These are phyloP conservation scores for Phytophthora lateralis DNA, from an alignment of 352 stramenopile species.

Conservation along the genomic window DNA sequence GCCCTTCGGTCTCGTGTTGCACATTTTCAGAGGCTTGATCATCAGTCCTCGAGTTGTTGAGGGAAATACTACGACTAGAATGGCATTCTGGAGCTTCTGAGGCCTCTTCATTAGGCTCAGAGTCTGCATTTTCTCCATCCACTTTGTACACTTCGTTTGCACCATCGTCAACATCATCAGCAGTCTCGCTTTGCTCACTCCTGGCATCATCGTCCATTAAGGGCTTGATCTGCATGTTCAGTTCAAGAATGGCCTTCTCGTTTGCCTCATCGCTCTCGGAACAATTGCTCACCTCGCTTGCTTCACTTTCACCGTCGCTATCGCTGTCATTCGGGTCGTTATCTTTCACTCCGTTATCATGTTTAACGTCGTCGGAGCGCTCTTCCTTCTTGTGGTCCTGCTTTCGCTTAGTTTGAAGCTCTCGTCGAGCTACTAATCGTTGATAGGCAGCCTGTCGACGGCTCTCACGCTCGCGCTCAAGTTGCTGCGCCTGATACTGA, in stretches of 20 bases:
- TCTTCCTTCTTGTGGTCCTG: conserved; percentile 30
- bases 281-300: conserved; percentile 74
- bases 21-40: background rate
- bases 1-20: background rate
- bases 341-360: background rate
- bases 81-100: conserved; percentile 7
- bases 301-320: conserved; percentile 49
- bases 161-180: background rate
- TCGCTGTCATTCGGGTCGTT: conserved; percentile 6
- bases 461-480: conserved; percentile 57
- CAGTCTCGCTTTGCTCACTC: conserved; percentile 6
- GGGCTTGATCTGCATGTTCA: conserved; percentile 32
- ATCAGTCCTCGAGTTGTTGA: background rate
- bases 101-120: background rate
- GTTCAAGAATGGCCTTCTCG: conserved; percentile 57
- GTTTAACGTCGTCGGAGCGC: background rate
- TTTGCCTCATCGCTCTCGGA: conserved; percentile 63
- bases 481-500: conserved; percentile 11
- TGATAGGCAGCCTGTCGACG: conserved; percentile 62
- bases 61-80: background rate
- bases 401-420: conserved; percentile 56
- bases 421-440: conserved; percentile 59
- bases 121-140: background rate
- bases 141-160: background rate
- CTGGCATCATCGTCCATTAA: conserved; percentile 12